Percentiles rank a stretch among this genome's conserved stretches.
phyloP scores from a whole-genome alignment of 1,284 basidiomycete genomes.

The Sporisorium graminicola region DNA sequence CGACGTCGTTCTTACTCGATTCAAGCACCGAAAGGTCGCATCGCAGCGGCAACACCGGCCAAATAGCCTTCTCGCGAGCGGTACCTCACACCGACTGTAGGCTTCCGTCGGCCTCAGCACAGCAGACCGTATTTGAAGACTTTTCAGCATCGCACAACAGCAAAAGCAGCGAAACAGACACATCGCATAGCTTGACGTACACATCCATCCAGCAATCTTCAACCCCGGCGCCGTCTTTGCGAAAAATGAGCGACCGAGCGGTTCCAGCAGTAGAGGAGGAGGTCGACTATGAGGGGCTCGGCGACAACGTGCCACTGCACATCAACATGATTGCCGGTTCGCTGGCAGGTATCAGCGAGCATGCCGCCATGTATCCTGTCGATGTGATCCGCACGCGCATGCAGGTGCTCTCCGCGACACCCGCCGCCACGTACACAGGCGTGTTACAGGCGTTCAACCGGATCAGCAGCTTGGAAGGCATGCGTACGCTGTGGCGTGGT shows the following conservation, averaged over 20 bases:
- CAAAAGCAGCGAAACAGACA: constrained; percentile 1
- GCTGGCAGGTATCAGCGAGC: constrained; percentile 97
- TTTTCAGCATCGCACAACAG: neutral
- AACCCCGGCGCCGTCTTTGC: neutral
- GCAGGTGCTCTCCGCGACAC: constrained; percentile 89
- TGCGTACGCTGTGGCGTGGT: constrained; percentile 91
- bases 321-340: constrained; percentile 98
- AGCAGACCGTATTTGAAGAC: constrained; percentile 6
- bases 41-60: constrained; percentile 13
- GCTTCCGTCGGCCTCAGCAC: constrained; percentile 32
- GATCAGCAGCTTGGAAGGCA: constrained; percentile 92
- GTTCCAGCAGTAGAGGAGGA: constrained; percentile 58
- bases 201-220: neutral
- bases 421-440: constrained; percentile 86
- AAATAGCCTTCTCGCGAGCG: constrained; percentile 10
- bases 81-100: constrained; percentile 22
- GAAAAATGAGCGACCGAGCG: constrained; percentile 45
- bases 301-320: constrained; percentile 62
- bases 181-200: neutral
- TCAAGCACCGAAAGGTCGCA: constrained; percentile 17
- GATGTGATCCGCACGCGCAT: constrained; percentile 99
- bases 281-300: constrained; percentile 68
- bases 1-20: constrained; percentile 25
- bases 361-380: constrained; percentile 98
- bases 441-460: constrained; percentile 88